Percentiles rank a stretch among this genome's conserved stretches.
phyloP scores from a whole-genome alignment of 768 basidiomycete genomes.

The Lyophyllum decastes region DNA sequence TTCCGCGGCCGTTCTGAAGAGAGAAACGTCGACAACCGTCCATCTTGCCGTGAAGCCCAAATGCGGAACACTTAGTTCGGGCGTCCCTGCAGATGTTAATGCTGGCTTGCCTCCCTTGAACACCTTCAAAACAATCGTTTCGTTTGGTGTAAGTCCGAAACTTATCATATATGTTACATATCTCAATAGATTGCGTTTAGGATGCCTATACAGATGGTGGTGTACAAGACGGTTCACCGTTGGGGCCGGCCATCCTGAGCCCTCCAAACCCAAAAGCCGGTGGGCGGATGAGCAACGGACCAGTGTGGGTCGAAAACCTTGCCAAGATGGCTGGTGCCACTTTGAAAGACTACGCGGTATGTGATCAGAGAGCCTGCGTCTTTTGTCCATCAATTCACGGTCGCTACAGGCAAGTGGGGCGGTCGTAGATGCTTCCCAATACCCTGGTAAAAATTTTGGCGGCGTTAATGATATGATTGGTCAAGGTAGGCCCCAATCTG shows the following conservation, averaged over 20 bases:
- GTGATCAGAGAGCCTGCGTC: conserved; percentile 9
- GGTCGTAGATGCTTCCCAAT: conserved; percentile 26
- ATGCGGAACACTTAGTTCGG: conserved; percentile 39
- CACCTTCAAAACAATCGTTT: conserved; percentile 46
- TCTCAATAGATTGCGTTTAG: conserved; percentile 30
- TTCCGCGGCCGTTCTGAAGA: conserved; percentile 19
- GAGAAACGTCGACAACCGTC: conserved; percentile 15
- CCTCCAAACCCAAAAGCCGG: conserved; percentile 50
- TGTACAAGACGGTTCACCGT: conserved; percentile 43
- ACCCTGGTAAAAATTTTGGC: conserved; percentile 15
- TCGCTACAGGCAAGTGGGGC: conserved; percentile 25
- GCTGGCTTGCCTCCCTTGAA: conserved; percentile 38
- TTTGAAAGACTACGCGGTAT: conserved; percentile 53
- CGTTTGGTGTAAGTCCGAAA: conserved; percentile 44
- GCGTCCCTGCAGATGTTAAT: conserved; percentile 43
- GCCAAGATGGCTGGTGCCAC: conserved; percentile 38
- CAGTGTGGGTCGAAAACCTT: conserved; percentile 50
- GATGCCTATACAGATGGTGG: conserved; percentile 35
- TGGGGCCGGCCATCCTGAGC: conserved; percentile 39
- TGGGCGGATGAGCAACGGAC: conserved; percentile 51
- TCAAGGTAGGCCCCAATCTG: conserved; percentile 22
- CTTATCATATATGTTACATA: not conserved
- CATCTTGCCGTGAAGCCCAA: conserved; percentile 45
- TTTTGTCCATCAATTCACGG: not conserved
- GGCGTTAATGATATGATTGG: conserved; percentile 22